Evolutionary conservation across 1,284 basidiomycete genomes (phyloP), one percentile per base, ranked within the genome.

Genomic region (Xanthoconium separans): DNA sequence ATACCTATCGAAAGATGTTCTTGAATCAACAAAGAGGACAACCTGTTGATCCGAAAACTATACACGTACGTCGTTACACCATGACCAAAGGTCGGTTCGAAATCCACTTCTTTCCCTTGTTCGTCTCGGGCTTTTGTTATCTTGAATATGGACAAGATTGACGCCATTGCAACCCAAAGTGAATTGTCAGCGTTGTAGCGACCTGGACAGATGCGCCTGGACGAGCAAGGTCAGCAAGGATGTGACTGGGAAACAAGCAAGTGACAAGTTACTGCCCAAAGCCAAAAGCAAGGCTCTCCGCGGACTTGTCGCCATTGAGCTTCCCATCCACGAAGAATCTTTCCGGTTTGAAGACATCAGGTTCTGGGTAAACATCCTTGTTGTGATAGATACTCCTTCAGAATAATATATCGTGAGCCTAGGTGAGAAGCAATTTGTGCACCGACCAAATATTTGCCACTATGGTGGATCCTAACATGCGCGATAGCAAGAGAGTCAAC

Each of bases 371-470:
- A 3, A 69, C 41, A 2, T 58, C 53, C 13, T 69, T 55, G 58
- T 81, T 72, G 41, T 74, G 73, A 54, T 74, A 56, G 44, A 82
- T 74, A 10, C 71, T 72, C 79, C 77, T 77, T 53, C 7, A 11
- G 50, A 40, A 20, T 1, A 22, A 34, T 49, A 20, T 11, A 41
- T 58, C 45, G 50, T n/a, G 22, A 16, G 34, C 18, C 18, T 18
- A 8, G 6, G 15, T 44, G n/a, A 20, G 29, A 2, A 34, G 15
- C 7, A 37, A 2, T 13, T 20, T 9, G 22, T 30, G 8, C 22
- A 50, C 55, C 7, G 4, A 78, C 79, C 79, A 82, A 22, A 78
- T 62, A 51, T 81, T 82, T 1, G 71, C 63, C 15, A 80, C 62
- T n/a, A 82, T 55, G 4, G 73, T 71, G 0, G 73, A 61, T 47